A percentile compares a stretch with the other conserved stretches of the same genome.
Conservation (phyloP, 2,329 filamentous ascomycete genomes). For the Grosmannia serpens region DNA sequence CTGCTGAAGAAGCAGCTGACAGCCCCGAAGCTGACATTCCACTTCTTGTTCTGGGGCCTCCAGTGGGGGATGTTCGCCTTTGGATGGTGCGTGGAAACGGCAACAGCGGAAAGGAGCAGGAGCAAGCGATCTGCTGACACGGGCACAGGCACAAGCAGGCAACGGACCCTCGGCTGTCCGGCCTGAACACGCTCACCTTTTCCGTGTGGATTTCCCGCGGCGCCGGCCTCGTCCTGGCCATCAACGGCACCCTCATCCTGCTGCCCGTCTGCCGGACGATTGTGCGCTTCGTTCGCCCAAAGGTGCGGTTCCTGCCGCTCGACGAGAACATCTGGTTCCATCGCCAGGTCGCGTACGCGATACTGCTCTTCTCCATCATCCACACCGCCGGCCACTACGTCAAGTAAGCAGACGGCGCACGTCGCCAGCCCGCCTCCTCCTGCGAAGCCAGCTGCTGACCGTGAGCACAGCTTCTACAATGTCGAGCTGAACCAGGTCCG, state of each 20-base stretch:
- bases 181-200: constrained; percentile 69
- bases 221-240: constrained; percentile 71
- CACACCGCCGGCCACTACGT: constrained; percentile 83
- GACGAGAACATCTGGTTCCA: constrained; percentile 98
- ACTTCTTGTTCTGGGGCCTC: constrained; percentile 67
- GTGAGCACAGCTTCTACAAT: constrained; percentile 72
- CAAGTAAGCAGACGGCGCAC: constrained; percentile 51
- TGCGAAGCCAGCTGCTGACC: neutral
- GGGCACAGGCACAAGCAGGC: constrained; percentile 66
- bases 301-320: constrained; percentile 78
- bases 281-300: constrained; percentile 73
- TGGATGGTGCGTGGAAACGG: constrained; percentile 57
- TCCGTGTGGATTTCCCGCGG: constrained; percentile 97
- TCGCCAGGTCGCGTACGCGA: constrained; percentile 79
- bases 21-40: constrained; percentile 62
- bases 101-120: too few species aligned
- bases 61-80: constrained; percentile 71
- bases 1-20: constrained; percentile 55
- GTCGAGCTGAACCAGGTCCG: constrained; percentile 79
- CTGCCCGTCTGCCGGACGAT: constrained; percentile 92
- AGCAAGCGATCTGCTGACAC: neutral
- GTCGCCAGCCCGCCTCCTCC: too few species aligned
- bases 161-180: constrained; percentile 53
- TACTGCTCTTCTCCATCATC: constrained; percentile 69
- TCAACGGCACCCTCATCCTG: constrained; percentile 80